These are phyloP conservation scores for Vanderwaltozyma polyspora DNA, from an alignment of 805 yeast species.

Conservation along the genomic window DNA sequence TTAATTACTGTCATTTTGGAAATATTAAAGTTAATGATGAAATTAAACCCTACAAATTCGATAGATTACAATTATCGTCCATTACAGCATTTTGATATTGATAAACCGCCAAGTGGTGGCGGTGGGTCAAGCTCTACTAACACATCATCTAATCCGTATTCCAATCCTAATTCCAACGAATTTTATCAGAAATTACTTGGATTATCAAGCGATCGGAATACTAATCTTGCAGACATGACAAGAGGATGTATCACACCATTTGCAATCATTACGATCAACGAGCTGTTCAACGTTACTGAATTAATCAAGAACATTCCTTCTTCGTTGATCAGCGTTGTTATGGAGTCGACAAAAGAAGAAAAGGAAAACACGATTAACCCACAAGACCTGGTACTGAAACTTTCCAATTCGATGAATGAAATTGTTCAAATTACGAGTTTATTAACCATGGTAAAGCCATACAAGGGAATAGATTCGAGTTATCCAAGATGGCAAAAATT, in stretches of 20 bases:
- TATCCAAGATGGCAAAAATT: neutral
- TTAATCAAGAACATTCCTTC: constrained; percentile 24
- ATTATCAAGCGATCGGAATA: constrained; percentile 8
- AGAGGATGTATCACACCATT: constrained; percentile 24
- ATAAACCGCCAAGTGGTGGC: neutral
- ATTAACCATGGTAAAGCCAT: constrained; percentile 21
- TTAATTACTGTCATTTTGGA: constrained; percentile 17
- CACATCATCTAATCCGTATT: neutral
- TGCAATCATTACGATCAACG: constrained; percentile 18
- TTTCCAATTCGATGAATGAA: constrained; percentile 26
- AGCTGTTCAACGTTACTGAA: constrained; percentile 20
- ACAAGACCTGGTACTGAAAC: constrained; percentile 20
- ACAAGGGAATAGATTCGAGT: constrained; percentile 18
- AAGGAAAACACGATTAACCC: too few species aligned
- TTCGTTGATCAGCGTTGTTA: constrained; percentile 18
- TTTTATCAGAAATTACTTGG: constrained; percentile 24
- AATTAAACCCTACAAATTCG: constrained; percentile 23
- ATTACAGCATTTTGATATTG: neutral
- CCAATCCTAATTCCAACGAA: constrained; percentile 4
- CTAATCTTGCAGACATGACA: constrained; percentile 6
- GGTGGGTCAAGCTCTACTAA: neutral
- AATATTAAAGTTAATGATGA: constrained; percentile 17
- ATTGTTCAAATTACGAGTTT: constrained; percentile 24
- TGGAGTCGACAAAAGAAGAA: too few species aligned
- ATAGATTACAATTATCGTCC: constrained; percentile 20